A percentile compares a stretch with the other conserved stretches of the same genome.
Conservation (phyloP, 2,329 filamentous ascomycete species). For the Tolypocladium inflatum region DNA sequence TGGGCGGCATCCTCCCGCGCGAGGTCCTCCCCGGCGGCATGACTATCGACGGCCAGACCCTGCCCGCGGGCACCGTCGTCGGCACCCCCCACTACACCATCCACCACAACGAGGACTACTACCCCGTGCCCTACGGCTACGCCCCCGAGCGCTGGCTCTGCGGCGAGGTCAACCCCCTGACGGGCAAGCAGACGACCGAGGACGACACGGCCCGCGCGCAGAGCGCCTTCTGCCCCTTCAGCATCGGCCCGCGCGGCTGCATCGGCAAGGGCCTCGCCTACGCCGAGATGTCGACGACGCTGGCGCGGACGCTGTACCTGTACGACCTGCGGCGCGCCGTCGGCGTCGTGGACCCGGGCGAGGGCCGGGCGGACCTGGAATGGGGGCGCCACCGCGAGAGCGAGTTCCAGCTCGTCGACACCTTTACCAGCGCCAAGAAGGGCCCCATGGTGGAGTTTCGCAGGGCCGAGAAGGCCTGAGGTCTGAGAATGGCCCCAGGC, state of each 20-base stretch:
- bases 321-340: slow-evolving; percentile 49
- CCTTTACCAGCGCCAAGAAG: slow-evolving; percentile 65
- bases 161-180: slow-evolving; percentile 29
- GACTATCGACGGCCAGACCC: slow-evolving; percentile 39
- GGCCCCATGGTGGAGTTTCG: slow-evolving; percentile 59
- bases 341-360: slow-evolving; percentile 39
- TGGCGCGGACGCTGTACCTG: slow-evolving; percentile 51
- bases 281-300: slow-evolving; percentile 53
- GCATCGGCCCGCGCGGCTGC: slow-evolving; percentile 59
- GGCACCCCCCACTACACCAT: slow-evolving; percentile 59
- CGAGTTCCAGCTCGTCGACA: slow-evolving; percentile 64
- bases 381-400: slow-evolving; percentile 43
- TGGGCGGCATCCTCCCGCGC: slow-evolving; percentile 50
- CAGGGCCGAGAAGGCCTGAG: slow-evolving; percentile 13
- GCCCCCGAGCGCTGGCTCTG: slow-evolving; percentile 57
- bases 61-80: slow-evolving; percentile 53
- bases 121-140: slow-evolving; percentile 47
- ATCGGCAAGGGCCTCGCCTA: slow-evolving; percentile 64
- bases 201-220: slow-evolving; percentile 47
- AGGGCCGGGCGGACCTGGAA: slow-evolving; percentile 38
- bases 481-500: neutral
- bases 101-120: slow-evolving; percentile 57
- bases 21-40: slow-evolving; percentile 48
- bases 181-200: slow-evolving; percentile 31
- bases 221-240: slow-evolving; percentile 66